Evolutionary conservation across 768 basidiomycete species (phyloP), one percentile per base, ranked within the genome.

Genomic region (Kwoniella bestiolae): DNA sequence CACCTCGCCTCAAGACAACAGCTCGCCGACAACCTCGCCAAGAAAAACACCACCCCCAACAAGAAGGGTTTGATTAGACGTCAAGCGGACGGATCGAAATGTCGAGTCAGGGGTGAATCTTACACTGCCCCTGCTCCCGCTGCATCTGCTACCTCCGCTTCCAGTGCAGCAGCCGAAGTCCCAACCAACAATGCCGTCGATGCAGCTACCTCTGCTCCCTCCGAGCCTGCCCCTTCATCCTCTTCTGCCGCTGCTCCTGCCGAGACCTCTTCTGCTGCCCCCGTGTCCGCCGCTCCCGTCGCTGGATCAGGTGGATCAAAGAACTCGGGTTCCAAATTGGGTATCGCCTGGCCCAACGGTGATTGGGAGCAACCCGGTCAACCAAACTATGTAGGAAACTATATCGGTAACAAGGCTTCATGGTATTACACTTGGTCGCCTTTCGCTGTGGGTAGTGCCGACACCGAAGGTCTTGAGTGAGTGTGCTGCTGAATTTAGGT

Each of bases 391-490:
- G 83, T 92, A 50, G 70, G 79, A 14, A 82, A 85, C 71, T 91
- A 86, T 77, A 82, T 83, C 56, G 85, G 84, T 26, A 62, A 38
- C 29, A 81, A 84, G 3, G 84, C 86, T 52, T 53, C 66, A 7
- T 78, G 70, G 75, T 53, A 88, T 41, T 91, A 91, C 81, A 86
- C 84, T 32, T 94, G 92, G 92, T 83, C 84, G 38, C 85, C 88
- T 11, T 81, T 75, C 67, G 81, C 81, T 52, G 86, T 88, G 23
- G 60, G 69, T 9, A 65, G 69, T 0, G 81, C 84, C 1, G 80
- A 83, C 14, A 32, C 75, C 5, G 79, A 85, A 57, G 88, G 87
- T n/a, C 77, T 88, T 6, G 83, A 85, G 29, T 84, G 89, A 53
- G 52, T 53, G 21, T 9, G n/a, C 26, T 25, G 14, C 23, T 49